Conservation (phyloP, 2,329 filamentous ascomycete genomes). For the Trichothecium sympodiale region DNA sequence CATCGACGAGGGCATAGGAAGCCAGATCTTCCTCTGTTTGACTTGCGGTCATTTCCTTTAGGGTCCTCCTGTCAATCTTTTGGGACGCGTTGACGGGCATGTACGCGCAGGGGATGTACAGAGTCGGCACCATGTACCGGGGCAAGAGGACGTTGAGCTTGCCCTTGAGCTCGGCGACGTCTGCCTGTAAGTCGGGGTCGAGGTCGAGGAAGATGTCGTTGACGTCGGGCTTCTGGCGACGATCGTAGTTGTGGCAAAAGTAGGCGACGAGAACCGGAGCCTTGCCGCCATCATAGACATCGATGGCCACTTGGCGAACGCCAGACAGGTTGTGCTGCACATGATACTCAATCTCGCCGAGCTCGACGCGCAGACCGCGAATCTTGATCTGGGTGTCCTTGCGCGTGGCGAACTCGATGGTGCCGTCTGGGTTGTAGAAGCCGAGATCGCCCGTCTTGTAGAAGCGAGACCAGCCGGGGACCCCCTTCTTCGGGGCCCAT, state of each 20-base stretch:
- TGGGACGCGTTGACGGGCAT: conserved; percentile 9
- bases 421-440: conserved; percentile 1
- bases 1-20: conserved; percentile 13
- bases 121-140: conserved; percentile 10
- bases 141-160: conserved; percentile 6
- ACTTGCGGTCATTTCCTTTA: conserved; percentile 1
- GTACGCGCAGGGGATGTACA: conserved; percentile 9
- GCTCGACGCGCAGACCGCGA: conserved; percentile 2
- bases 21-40: conserved; percentile 6
- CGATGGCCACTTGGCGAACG: not conserved
- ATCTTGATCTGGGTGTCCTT: conserved; percentile 4
- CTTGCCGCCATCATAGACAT: not conserved
- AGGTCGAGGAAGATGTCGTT: conserved; percentile 5
- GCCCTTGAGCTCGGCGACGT: conserved; percentile 6
- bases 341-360: conserved; percentile 1
- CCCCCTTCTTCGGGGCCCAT: not conserved
- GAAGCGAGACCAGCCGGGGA: not conserved
- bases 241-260: conserved; percentile 1
- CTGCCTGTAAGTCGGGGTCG: conserved; percentile 4
- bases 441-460: conserved; percentile 1
- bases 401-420: conserved; percentile 1
- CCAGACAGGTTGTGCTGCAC: not conserved
- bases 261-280: not conserved
- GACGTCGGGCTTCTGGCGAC: not conserved
- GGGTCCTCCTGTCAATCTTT: conserved; percentile 6